Evolutionary conservation across 805 yeast genomes (phyloP).

Genomic region (Starmerella tilneyi): DNA sequence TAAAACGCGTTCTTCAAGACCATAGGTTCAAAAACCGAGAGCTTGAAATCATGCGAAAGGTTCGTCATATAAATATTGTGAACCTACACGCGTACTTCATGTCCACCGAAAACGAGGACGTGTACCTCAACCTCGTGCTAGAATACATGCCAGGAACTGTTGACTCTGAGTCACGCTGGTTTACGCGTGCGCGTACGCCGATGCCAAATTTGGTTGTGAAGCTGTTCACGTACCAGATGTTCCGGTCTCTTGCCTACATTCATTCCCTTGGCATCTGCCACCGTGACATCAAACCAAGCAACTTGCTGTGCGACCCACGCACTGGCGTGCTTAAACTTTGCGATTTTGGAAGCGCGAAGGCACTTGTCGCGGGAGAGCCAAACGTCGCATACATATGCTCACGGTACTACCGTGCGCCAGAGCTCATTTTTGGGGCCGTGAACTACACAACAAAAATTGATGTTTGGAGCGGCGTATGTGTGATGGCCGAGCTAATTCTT

Average conservation of each 20-base stretch:
- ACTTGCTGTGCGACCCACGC: slow-evolving; percentile 74
- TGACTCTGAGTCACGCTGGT: slow-evolving; percentile 81
- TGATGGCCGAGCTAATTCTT: slow-evolving; percentile 87
- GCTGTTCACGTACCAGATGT: slow-evolving; percentile 72
- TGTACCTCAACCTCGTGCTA: slow-evolving; percentile 77
- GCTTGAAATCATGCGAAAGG: slow-evolving; percentile 84
- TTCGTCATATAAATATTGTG: slow-evolving; percentile 78
- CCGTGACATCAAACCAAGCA: slow-evolving; percentile 86
- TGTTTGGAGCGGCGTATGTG: slow-evolving; percentile 97
- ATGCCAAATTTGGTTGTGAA: slow-evolving; percentile 90
- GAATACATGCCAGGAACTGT: slow-evolving; percentile 95
- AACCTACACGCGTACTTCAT: slow-evolving; percentile 81
- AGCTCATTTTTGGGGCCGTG: slow-evolving; percentile 91
- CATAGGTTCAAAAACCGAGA: slow-evolving; percentile 93
- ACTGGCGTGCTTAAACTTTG: slow-evolving; percentile 81
- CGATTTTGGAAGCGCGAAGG: slow-evolving; percentile 94
- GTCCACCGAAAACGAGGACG: slow-evolving; percentile 66
- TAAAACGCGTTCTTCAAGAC: slow-evolving; percentile 93
- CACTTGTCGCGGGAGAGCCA: slow-evolving; percentile 79
- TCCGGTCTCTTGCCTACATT: slow-evolving; percentile 66
- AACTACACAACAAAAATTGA: slow-evolving; percentile 94
- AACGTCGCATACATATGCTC: slow-evolving; percentile 95
- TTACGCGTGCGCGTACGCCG: slow-evolving; percentile 40
- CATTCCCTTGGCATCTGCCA: slow-evolving; percentile 61
- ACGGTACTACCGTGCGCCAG: slow-evolving; percentile 94